A percentile compares a stretch with the other conserved stretches of the same genome.
Evolutionary conservation across 1,284 basidiomycete species (phyloP).

Genomic region (Golubevia pallescens): DNA sequence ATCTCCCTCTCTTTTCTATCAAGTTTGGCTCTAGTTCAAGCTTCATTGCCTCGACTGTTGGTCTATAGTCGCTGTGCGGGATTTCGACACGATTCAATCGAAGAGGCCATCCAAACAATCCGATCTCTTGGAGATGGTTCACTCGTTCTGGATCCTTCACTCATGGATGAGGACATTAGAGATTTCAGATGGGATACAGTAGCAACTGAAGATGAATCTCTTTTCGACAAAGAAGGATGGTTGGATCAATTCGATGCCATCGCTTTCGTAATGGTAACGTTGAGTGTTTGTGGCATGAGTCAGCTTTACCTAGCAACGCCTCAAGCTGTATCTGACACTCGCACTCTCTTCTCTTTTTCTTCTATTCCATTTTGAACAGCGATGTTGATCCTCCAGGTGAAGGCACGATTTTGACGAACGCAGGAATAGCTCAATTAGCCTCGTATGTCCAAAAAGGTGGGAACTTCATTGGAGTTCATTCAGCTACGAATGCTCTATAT

Average conservation of each 20-base stretch:
- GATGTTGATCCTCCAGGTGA: constrained; percentile 37
- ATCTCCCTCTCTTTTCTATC: too few species aligned
- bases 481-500: constrained; percentile 30
- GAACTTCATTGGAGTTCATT: constrained; percentile 36
- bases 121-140: constrained; percentile 32
- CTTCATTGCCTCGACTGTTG: constrained; percentile 23
- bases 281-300: too few species aligned
- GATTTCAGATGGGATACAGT: constrained; percentile 20
- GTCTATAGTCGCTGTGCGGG: constrained; percentile 42
- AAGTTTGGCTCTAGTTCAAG: too few species aligned
- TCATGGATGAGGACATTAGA: constrained; percentile 21
- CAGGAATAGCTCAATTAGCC: constrained; percentile 22
- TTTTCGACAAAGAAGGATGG: constrained; percentile 24
- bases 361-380: constrained; percentile 6
- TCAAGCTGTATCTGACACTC: too few species aligned
- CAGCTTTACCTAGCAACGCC: too few species aligned
- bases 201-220: constrained; percentile 26
- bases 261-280: constrained; percentile 26
- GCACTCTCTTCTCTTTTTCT: too few species aligned
- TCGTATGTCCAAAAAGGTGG: constrained; percentile 35
- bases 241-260: constrained; percentile 34
- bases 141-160: constrained; percentile 13
- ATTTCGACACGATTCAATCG: constrained; percentile 40
- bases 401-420: constrained; percentile 29
- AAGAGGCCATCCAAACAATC: constrained; percentile 29